phyloP scores from a whole-genome alignment of 352 stramenopile species.

The Phytophthora boehmeriae region DNA sequence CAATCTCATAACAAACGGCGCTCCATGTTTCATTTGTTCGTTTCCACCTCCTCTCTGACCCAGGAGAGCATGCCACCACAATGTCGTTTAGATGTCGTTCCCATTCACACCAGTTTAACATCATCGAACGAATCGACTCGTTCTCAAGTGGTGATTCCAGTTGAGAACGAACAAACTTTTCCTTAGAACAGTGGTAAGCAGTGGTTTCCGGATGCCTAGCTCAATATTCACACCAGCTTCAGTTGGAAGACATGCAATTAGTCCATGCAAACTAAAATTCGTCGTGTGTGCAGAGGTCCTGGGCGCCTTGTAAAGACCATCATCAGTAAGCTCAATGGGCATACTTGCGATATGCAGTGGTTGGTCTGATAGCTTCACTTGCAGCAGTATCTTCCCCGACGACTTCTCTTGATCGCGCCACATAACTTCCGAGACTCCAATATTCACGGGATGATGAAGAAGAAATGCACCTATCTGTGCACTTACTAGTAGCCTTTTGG shows the following conservation, averaged over 20 bases:
- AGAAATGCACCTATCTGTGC: slow-evolving; percentile 52
- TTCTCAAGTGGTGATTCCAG: slow-evolving; percentile 12
- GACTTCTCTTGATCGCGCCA: not conserved
- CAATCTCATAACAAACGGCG: slow-evolving; percentile 42
- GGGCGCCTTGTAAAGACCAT: slow-evolving; percentile 40
- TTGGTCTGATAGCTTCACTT: slow-evolving; percentile 50
- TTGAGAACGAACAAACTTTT: slow-evolving; percentile 20
- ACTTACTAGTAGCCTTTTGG: slow-evolving; percentile 29
- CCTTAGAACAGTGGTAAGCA: slow-evolving; percentile 22
- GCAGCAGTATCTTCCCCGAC: slow-evolving; percentile 28
- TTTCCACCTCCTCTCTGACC: slow-evolving; percentile 13
- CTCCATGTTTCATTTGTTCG: slow-evolving; percentile 50
- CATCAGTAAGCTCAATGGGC: slow-evolving; percentile 36
- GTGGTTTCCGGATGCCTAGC: slow-evolving; percentile 36
- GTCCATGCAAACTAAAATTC: slow-evolving; percentile 52
- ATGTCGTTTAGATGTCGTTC: slow-evolving; percentile 26
- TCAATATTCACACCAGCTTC: slow-evolving; percentile 43
- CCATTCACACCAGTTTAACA: slow-evolving; percentile 42
- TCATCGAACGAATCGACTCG: slow-evolving; percentile 2
- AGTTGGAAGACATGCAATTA: slow-evolving; percentile 44
- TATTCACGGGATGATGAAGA: slow-evolving; percentile 32
- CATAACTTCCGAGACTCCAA: not conserved
- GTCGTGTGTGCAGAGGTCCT: slow-evolving; percentile 34
- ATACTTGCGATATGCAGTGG: slow-evolving; percentile 48
- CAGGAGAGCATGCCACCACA: slow-evolving; percentile 11